A percentile compares a stretch with the other conserved stretches of the same genome.
Evolutionary conservation across 495 filamentous ascomycete genomes (phyloP).

Genomic region (Podospora pseudopauciseta): DNA sequence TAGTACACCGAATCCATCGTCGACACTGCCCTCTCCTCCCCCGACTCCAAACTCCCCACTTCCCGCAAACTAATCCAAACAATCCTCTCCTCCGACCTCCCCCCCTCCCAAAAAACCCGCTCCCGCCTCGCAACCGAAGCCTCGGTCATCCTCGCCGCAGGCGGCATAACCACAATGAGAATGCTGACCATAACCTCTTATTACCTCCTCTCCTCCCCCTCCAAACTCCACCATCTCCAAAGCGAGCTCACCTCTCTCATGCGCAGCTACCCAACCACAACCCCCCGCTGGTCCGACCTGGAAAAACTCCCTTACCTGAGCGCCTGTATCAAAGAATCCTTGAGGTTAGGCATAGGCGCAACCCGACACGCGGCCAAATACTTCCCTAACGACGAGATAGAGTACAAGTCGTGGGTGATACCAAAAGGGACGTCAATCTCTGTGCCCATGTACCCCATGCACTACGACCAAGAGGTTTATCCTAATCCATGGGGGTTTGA

Average conservation of each 20-base stretch:
- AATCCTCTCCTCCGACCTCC: not conserved
- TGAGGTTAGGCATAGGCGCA: slow-evolving; percentile 4
- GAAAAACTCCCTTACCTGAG: not conserved
- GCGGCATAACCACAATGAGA: slow-evolving; percentile 2
- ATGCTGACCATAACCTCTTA: not conserved
- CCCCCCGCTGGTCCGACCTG: not conserved
- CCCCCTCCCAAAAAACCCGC: not conserved
- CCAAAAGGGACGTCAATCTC: slow-evolving; percentile 4
- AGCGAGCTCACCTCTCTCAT: not conserved
- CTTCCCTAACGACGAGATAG: not conserved
- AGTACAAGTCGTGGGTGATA: slow-evolving; percentile 6
- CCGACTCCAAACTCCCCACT: not conserved
- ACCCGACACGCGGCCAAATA: not conserved
- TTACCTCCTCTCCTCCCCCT: not conserved
- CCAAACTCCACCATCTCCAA: not conserved
- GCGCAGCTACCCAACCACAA: not conserved
- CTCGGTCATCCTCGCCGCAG: not conserved
- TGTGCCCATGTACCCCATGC: slow-evolving; percentile 7
- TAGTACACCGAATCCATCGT: slow-evolving; percentile 8
- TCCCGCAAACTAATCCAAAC: not conserved
- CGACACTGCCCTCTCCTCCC: not conserved
- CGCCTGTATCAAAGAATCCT: not conserved
- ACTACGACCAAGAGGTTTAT: slow-evolving; percentile 5
- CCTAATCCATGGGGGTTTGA: not conserved
- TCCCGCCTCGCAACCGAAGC: slow-evolving; percentile 3